These are phyloP conservation scores for Cladosporium sp. DNA, from an alignment of 2,329 filamentous ascomycete genomes.

Conservation along the genomic window DNA sequence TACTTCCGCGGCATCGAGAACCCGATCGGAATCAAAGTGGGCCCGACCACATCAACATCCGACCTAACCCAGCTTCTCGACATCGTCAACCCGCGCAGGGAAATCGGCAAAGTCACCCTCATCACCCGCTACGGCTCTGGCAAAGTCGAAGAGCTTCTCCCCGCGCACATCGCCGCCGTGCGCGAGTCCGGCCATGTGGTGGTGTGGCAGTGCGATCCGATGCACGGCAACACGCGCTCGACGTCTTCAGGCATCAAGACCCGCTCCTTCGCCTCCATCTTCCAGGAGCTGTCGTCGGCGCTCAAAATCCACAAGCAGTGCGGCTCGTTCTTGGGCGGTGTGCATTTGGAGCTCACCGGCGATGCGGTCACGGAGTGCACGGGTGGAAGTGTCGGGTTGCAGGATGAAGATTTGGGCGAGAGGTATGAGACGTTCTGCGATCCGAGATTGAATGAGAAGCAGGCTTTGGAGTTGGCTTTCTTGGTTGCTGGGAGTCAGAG, in stretches of 20 bases:
- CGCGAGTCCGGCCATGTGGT: conserved; percentile 71
- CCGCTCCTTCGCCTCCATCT: conserved; percentile 82
- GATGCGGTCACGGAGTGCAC: conserved; percentile 96
- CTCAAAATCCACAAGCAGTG: conserved; percentile 79
- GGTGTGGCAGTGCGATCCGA: conserved; percentile 98
- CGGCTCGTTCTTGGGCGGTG: conserved; percentile 83
- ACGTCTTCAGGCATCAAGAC: conserved; percentile 84
- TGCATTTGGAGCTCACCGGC: conserved; percentile 92
- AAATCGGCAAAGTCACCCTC: conserved; percentile 89
- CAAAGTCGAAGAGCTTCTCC: conserved; percentile 71
- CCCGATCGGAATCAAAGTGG: conserved; percentile 94
- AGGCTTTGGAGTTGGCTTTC: conserved; percentile 92
- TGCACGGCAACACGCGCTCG: conserved; percentile 77
- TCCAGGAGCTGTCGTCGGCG: conserved; percentile 79
- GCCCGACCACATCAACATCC: conserved; percentile 71
- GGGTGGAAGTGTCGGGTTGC: conserved; percentile 80
- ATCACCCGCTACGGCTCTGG: conserved; percentile 90
- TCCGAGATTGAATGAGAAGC: conserved; percentile 93
- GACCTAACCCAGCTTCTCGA: conserved; percentile 79
- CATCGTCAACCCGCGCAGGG: conserved; percentile 75
- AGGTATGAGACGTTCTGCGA: conserved; percentile 98
- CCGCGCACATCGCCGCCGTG: conserved; percentile 82
- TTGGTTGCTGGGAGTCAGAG: conserved; percentile 66
- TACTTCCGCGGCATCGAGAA: conserved; percentile 97
- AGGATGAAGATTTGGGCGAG: conserved; percentile 80